Evolutionary conservation across 2,329 filamentous ascomycete genomes (phyloP).

Genomic region (Akanthomyces uredinophilus): DNA sequence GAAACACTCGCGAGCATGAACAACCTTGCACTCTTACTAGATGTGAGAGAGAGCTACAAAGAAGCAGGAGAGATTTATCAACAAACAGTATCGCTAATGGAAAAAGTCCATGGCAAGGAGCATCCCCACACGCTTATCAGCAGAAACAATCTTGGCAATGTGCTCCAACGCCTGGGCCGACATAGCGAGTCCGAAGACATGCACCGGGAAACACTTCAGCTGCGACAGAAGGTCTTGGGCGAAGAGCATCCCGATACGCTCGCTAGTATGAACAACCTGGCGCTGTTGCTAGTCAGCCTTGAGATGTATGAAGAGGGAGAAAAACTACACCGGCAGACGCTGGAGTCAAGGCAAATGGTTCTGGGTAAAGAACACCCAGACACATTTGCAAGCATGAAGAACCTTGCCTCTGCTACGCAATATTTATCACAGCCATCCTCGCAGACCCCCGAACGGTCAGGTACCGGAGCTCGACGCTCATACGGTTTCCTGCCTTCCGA

Average conservation of each 20-base stretch:
- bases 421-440: not conserved
- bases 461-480: not conserved
- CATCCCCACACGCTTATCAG: constrained; percentile 16
- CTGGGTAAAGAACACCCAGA: not conserved
- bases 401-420: not conserved
- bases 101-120: constrained; percentile 6
- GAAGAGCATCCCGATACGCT: not conserved
- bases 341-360: not conserved
- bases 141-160: constrained; percentile 17
- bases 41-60: not conserved
- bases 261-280: not conserved
- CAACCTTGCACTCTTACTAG: constrained; percentile 19
- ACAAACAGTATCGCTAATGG: constrained; percentile 15
- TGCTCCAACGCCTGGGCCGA: constrained; percentile 10
- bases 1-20: constrained; percentile 18
- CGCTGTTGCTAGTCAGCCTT: not conserved
- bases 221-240: constrained; percentile 12
- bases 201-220: constrained; percentile 12
- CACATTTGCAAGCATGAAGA: constrained; percentile 2
- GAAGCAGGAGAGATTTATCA: constrained; percentile 10
- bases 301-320: not conserved
- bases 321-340: not conserved
- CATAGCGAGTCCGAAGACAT: constrained; percentile 19
- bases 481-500: not conserved
- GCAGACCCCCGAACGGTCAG: not conserved